Evolutionary conservation across 352 stramenopile species (phyloP).

Genomic region (Globisporangium mamillatum): DNA sequence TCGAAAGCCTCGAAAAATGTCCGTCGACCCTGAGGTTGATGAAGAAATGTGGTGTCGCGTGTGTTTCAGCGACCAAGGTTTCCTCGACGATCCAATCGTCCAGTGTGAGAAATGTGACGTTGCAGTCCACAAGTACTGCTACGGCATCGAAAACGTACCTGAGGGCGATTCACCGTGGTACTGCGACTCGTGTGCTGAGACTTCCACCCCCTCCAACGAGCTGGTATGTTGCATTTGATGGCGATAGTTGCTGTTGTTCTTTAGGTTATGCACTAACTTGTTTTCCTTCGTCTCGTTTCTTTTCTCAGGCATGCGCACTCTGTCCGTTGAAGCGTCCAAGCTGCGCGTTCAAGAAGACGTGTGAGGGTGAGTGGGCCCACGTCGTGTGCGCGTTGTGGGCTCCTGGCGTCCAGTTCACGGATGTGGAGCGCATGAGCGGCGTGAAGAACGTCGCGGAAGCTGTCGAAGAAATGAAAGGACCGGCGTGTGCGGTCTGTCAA

Average conservation of each 20-base stretch:
- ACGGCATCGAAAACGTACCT: conserved; percentile 76
- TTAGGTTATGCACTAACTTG: background rate
- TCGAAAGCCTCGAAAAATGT: conserved; percentile 32
- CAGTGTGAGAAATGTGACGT: conserved; percentile 85
- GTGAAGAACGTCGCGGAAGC: conserved; percentile 73
- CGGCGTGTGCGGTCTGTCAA: conserved; percentile 62
- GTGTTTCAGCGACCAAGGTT: conserved; percentile 86
- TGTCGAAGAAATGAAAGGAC: conserved; percentile 60
- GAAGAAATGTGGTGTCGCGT: conserved; percentile 89
- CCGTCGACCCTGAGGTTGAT: conserved; percentile 62
- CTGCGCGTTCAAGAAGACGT: conserved; percentile 83
- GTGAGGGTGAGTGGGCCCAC: conserved; percentile 78
- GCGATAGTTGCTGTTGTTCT: background rate
- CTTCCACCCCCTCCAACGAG: conserved; percentile 36
- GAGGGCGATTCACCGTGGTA: conserved; percentile 84
- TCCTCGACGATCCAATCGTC: conserved; percentile 85
- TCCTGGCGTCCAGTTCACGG: conserved; percentile 79
- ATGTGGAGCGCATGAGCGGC: conserved; percentile 81
- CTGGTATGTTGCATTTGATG: conserved; percentile 30
- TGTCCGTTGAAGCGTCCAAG: conserved; percentile 67
- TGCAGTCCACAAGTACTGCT: conserved; percentile 89
- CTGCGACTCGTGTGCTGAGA: conserved; percentile 74
- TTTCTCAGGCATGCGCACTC: conserved; percentile 59
- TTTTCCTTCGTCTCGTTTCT: background rate
- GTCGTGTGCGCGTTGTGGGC: conserved; percentile 87